Evolutionary conservation across 176 grass and related monocot species (phyloP).

Genomic region (Triticum turgidum): DNA sequence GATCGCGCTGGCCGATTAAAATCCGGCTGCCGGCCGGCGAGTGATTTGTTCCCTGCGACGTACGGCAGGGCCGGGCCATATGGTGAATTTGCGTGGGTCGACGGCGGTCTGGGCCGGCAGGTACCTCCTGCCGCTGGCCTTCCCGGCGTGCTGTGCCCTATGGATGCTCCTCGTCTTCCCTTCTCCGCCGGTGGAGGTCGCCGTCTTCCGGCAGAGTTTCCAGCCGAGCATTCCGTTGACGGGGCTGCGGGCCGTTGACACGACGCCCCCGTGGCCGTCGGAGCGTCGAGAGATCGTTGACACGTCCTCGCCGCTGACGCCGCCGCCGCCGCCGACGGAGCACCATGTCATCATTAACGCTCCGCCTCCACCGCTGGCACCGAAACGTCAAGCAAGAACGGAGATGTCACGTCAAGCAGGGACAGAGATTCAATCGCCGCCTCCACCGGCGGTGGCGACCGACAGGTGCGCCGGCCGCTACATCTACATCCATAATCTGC

Average conservation of each 20-base stretch:
- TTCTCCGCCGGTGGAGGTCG: neutral
- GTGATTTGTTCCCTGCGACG: neutral
- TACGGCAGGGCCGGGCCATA: slow-evolving; percentile 15
- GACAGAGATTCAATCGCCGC: neutral
- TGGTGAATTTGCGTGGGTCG: slow-evolving; percentile 17
- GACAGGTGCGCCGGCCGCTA: slow-evolving; percentile 55
- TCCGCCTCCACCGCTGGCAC: neutral
- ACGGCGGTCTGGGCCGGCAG: slow-evolving; percentile 18
- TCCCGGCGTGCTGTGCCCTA: slow-evolving; percentile 35
- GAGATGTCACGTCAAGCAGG: neutral
- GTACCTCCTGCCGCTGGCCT: slow-evolving; percentile 21
- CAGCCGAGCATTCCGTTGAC: neutral
- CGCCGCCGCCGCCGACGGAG: neutral
- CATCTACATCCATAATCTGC: slow-evolving; percentile 53
- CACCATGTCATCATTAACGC: no score
- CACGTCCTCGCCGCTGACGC: neutral
- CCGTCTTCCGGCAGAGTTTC: neutral
- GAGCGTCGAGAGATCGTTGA: neutral
- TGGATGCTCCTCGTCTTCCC: slow-evolving; percentile 34
- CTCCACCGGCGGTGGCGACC: neutral
- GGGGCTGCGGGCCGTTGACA: neutral
- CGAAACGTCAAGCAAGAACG: neutral
- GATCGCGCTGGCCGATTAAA: slow-evolving; percentile 14
- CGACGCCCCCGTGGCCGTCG: neutral
- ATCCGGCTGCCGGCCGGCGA: neutral